Percentiles rank a stretch among this genome's conserved stretches.
phyloP scores from a whole-genome alignment of 2,329 filamentous ascomycete species.

The Penicillium thymicola region DNA sequence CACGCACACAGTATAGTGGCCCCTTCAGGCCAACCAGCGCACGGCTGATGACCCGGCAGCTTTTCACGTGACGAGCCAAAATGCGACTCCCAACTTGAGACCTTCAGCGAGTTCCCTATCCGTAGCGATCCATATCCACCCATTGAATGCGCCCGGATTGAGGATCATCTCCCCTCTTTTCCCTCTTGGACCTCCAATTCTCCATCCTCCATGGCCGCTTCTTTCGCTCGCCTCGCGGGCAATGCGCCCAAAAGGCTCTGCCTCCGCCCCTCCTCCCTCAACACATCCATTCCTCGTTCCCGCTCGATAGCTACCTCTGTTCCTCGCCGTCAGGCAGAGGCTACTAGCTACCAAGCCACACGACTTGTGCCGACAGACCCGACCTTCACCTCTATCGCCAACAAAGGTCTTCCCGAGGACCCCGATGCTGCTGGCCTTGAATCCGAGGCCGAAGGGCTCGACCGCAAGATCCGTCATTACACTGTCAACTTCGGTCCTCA shows the following conservation, averaged over 20 bases:
- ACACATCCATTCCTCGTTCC: constrained; percentile 44
- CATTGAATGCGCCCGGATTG: constrained; percentile 38
- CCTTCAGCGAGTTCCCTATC: constrained; percentile 28
- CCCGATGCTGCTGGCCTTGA: constrained; percentile 47
- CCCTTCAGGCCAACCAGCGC: constrained; percentile 30
- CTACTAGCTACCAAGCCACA: constrained; percentile 49
- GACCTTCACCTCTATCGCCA: constrained; percentile 48
- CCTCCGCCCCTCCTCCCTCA: constrained; percentile 50
- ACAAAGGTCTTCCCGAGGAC: constrained; percentile 40
- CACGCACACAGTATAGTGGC: constrained; percentile 18
- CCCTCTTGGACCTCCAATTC: constrained; percentile 19
- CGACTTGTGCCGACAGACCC: constrained; percentile 58
- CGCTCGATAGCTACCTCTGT: constrained; percentile 57
- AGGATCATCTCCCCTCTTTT: constrained; percentile 30
- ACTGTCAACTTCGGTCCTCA: constrained; percentile 99
- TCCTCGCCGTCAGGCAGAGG: constrained; percentile 53
- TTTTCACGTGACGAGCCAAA: constrained; percentile 37
- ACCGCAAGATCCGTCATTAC: constrained; percentile 94
- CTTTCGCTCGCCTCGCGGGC: constrained; percentile 59
- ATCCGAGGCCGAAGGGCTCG: constrained; percentile 39
- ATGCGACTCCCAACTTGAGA: constrained; percentile 34
- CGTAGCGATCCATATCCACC: constrained; percentile 31
- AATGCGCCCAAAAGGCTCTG: constrained; percentile 59
- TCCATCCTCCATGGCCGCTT: constrained; percentile 54
- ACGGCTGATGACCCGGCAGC: constrained; percentile 36